Conservation (phyloP, 495 filamentous ascomycete species). For the Lasiosphaeria hispida region DNA sequence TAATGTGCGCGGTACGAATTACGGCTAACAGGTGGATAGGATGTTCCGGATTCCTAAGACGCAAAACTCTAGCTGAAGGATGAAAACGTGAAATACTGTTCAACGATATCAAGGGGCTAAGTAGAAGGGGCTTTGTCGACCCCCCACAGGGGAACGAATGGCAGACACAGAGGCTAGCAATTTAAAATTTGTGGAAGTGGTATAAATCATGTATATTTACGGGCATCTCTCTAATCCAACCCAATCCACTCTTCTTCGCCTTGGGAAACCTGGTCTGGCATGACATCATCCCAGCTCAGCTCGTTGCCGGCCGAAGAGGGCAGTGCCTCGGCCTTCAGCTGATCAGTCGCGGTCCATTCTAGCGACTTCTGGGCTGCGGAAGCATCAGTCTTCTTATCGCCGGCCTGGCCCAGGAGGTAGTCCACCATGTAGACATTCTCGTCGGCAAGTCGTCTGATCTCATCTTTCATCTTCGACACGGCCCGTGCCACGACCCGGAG, state of each 20-base stretch:
- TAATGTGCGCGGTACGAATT: neutral
- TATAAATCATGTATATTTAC: slow-evolving; percentile 23
- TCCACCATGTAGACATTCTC: slow-evolving; percentile 84
- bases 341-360: slow-evolving; percentile 23
- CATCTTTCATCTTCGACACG: slow-evolving; percentile 71
- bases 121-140: too few species aligned
- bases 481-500: slow-evolving; percentile 74
- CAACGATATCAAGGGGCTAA: neutral
- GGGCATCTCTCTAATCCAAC: slow-evolving; percentile 41
- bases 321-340: slow-evolving; percentile 22
- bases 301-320: slow-evolving; percentile 23
- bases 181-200: slow-evolving; percentile 11
- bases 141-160: too few species aligned
- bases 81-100: too few species aligned
- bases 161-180: neutral
- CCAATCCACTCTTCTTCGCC: slow-evolving; percentile 55
- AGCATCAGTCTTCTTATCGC: slow-evolving; percentile 17
- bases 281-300: slow-evolving; percentile 29
- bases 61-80: neutral
- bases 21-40: slow-evolving; percentile 8
- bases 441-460: slow-evolving; percentile 72
- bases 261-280: slow-evolving; percentile 32
- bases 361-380: slow-evolving; percentile 3
- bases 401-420: slow-evolving; percentile 60
- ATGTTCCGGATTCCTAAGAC: slow-evolving; percentile 12